Conservation (phyloP, 805 yeast genomes). For the Starmera quercuum region DNA sequence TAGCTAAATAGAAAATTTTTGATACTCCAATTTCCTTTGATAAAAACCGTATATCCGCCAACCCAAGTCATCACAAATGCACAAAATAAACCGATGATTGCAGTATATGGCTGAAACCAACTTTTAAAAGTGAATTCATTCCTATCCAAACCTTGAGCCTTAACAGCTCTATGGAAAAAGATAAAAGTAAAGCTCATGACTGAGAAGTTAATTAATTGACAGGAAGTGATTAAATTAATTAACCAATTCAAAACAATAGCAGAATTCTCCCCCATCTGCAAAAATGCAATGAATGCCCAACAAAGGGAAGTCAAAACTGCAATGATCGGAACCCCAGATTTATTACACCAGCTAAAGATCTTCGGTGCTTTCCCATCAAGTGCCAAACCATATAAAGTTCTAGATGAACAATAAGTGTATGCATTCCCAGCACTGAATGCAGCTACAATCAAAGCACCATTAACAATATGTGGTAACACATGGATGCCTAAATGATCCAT, state of each 20-base stretch:
- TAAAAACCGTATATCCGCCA: conserved; percentile 65
- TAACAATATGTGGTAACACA: conserved; percentile 69
- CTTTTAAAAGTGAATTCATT: conserved; percentile 39
- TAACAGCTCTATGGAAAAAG: conserved; percentile 53
- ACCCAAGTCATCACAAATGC: conserved; percentile 46
- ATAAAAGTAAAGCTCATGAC: conserved; percentile 51
- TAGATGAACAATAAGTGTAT: conserved; percentile 64
- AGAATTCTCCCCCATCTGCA: conserved; percentile 54
- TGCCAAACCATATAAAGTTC: conserved; percentile 64
- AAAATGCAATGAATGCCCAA: conserved; percentile 61
- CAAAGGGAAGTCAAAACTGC: conserved; percentile 41
- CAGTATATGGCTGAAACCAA: conserved; percentile 54
- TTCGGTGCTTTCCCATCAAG: conserved; percentile 67
- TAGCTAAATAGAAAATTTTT: conserved; percentile 62
- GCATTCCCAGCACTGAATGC: conserved; percentile 84
- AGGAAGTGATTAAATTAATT: conserved; percentile 62
- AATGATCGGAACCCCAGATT: conserved; percentile 62
- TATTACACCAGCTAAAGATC: conserved; percentile 52
- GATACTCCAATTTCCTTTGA: conserved; percentile 57
- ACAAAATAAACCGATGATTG: conserved; percentile 38
- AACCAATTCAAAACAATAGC: conserved; percentile 66
- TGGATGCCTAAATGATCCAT: conserved; percentile 63
- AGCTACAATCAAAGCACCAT: conserved; percentile 66
- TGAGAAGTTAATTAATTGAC: conserved; percentile 56
- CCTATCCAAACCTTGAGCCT: conserved; percentile 43